Base-by-base conservation (phyloP, 306 rosid species). In the Luffa aegyptiaca region DNA sequence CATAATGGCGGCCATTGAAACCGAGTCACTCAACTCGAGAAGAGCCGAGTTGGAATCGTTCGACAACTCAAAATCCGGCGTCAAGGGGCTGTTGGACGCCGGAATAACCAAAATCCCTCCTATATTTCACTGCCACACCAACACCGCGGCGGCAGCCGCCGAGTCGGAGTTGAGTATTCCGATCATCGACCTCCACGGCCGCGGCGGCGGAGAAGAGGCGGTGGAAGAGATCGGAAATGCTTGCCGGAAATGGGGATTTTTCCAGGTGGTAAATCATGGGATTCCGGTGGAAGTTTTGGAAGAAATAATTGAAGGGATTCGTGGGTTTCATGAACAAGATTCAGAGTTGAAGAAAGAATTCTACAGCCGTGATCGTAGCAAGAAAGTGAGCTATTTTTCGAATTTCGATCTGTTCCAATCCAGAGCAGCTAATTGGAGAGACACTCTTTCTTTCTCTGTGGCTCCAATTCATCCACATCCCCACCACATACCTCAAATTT, bases 381-480 rank as follows among this genome's bases (percentile, higher is more conserved):
- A n/a, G 58, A 78, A 12, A 10, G 20, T 84, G 6, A 0, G 33
- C 8, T 88, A 85, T 66, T 33, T 21, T 20, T 77, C 82, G 56
- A 90, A 88, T 41, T 78, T 76, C 36, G 89, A 87, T 69, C 57
- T 90, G 6, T 86, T 44, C 56, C 21, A 26, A 21, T 85, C 87
- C 12, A 26, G 5, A 46, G 79, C 52, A 14, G 86, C 94, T n/a
- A 87, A 88, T 33, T 88, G 92, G 94, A 88, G 92, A 77, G 94
- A 90, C 56, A 81, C 92, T 4, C 64, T 58, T 58, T 1, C 88
- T 53, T 63, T 13, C 20, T 83, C 79, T 76, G 11, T 41, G 44
- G 81, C 88, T 77, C 90, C 90, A 59, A 3, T 37, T 59, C 88
- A 77, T 31, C 74, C 86, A 17, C 31, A 44, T 3, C 80, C 77